Conservation (phyloP, 2,329 filamentous ascomycete species). For the Endoconidiophora laricicola region DNA sequence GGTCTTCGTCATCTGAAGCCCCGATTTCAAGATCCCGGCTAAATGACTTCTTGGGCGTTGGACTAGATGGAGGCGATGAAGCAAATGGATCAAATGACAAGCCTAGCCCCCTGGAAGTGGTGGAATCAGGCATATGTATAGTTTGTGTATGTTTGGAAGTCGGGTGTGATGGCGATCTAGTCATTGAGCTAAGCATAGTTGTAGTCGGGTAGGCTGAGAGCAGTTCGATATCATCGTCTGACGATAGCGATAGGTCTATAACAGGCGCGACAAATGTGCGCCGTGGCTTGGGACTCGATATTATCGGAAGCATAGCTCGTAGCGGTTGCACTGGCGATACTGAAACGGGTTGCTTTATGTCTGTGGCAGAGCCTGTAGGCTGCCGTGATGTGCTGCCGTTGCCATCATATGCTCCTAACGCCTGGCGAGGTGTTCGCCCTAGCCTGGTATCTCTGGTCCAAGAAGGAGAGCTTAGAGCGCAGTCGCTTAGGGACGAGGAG, state of each 20-base stretch:
- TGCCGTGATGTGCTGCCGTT: too few species aligned
- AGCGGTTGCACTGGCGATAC: conserved; percentile 1
- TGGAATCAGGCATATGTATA: background rate
- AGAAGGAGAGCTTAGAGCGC: too few species aligned
- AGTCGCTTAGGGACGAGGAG: too few species aligned
- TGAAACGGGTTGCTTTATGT: background rate
- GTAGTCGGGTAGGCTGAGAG: background rate
- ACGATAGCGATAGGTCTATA: background rate
- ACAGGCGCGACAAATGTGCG: background rate
- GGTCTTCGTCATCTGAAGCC: conserved; percentile 57
- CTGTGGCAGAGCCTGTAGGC: too few species aligned
- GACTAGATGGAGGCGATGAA: background rate
- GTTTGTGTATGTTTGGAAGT: background rate
- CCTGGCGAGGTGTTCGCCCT: too few species aligned
- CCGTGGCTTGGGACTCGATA: conserved; percentile 3
- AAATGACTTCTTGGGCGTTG: conserved; percentile 13
- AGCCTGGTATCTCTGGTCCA: too few species aligned
- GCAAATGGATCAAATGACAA: conserved; percentile 2
- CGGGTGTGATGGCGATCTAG: background rate
- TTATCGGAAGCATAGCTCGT: conserved; percentile 5
- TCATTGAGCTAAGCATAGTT: background rate
- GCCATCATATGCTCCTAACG: too few species aligned
- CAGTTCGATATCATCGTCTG: conserved; percentile 1
- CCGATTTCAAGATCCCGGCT: conserved; percentile 43
- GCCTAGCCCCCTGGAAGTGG: background rate